Base-by-base conservation (phyloP, 257 asterid genomes). In the Nicotiana undulata region DNA sequence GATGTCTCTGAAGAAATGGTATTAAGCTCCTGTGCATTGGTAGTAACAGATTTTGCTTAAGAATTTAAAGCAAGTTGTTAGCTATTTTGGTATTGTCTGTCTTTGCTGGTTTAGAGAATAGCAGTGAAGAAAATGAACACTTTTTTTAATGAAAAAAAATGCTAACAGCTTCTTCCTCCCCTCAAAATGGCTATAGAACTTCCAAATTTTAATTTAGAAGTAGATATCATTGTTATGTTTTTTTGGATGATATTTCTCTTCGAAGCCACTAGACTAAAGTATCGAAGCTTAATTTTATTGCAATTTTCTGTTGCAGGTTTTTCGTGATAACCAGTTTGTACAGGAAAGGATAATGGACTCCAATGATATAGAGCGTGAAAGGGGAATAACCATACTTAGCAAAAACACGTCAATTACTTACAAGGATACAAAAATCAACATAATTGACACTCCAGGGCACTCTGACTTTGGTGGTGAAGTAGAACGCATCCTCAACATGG, bases 391-490 rank as follows among this genome's bases (percentile, higher is more conserved):
- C 4, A 96, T 96, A 44, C 99, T 96, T 80, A 96, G 99, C 91
- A 96, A 96, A 89, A 96, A 96, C 86, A 95, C 99, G 22, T 93
- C 99, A 77, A 93, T 95, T 86, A 88, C 93, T 32, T 95, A 87
- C 76, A 89, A 93, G n/a, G 97, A 92, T 82, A 85, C 97, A 17
- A 96, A 96, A 88, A 92, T 96, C 70, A 96, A 96, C 82, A 94
- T 96, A 75, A 96, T 96, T 72, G 99, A 96, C 78, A 96, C 99
- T 80, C 99, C 99, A 7, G 99, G 99, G 22, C 98, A 96, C 81
- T 96, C 99, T 77, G 99, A 96, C 89, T 96, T 96, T 89, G 99
- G 99, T 81, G 98, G 99, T 59, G 99, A 96, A 88, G 99, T 94
- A 64, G 98, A 96, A 82, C 95, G 99, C 70, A 94, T 96, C 88